Evolutionary conservation across 768 basidiomycete species (phyloP), one percentile per base, ranked within the genome.

Genomic region (Trametes meyenii): DNA sequence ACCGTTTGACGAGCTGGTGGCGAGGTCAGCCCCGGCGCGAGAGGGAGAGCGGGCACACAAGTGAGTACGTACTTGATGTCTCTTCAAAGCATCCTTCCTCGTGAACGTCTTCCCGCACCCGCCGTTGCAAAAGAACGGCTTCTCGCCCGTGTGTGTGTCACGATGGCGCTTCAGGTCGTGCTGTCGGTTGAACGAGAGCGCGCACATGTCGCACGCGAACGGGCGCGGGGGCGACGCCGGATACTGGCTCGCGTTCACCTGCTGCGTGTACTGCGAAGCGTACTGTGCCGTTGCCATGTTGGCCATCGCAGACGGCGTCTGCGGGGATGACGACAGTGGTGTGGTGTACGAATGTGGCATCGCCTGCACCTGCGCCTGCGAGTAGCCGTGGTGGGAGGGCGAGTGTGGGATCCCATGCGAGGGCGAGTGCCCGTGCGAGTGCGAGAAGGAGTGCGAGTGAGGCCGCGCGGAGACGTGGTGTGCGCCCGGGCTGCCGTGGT

Each of bases 21-120:
- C n/a, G 29, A 29, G 43, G 21, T 66, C 53, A 65, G 64, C 56
- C 5, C 17, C 39, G 24, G 13, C 88, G 69, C 29, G 29, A 55
- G 11, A 35, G 35, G 36, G 24, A 39, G 50, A 39, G 50, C 7
- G 38, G 35, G 51, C 29, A 8, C 26, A 50, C 12, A 17, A 29
- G 50, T 35, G 19, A 36, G 44, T 35, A 52, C 84, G 62, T 67
- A 84, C 91, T 84, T 93, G 91, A 72, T 93, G 91, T 62, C 91
- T 83, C 76, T 92, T 93, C 69, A 93, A 75, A 16, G 91, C 91
- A 70, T 93, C 91, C 75, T 92, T 92, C 65, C 91, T 83, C 50
- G 90, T 93, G 70, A 92, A 93, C 2, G 90, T 92, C 79, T 92
- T 92, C 50, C 89, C 90, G 61, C 91, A 93, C 45, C 88, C 88